phyloP scores from a whole-genome alignment of 2,329 filamentous ascomycete species.

The Aureobasidium subglaciale region DNA sequence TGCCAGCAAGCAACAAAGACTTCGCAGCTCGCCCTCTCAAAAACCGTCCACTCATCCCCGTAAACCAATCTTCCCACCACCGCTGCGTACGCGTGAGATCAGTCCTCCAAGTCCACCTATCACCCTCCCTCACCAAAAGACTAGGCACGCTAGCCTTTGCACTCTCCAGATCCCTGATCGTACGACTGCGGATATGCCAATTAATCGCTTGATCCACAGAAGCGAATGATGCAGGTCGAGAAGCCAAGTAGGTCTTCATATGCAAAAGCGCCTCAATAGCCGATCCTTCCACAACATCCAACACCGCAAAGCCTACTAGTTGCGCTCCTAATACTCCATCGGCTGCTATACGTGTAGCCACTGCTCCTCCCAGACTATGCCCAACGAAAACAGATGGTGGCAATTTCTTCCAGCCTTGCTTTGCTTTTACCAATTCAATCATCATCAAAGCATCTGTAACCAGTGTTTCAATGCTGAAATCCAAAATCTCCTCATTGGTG shows the following conservation, averaged over 20 bases:
- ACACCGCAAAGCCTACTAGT: conserved; percentile 76
- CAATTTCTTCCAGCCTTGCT: conserved; percentile 65
- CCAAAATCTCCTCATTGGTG: conserved; percentile 36
- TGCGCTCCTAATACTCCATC: conserved; percentile 55
- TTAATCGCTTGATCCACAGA: conserved; percentile 74
- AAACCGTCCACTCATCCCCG: conserved; percentile 82
- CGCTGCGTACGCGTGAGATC: conserved; percentile 75
- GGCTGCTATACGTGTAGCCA: conserved; percentile 76
- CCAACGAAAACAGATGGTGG: conserved; percentile 78
- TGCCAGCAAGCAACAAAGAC: conserved; percentile 76
- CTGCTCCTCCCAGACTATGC: conserved; percentile 86
- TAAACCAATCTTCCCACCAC: conserved; percentile 94
- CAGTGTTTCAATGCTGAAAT: conserved; percentile 67
- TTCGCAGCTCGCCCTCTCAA: conserved; percentile 75
- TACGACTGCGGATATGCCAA: conserved; percentile 87
- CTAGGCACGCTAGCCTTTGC: conserved; percentile 82
- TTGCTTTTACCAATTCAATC: conserved; percentile 57
- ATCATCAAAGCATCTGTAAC: conserved; percentile 65
- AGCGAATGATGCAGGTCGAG: conserved; percentile 70
- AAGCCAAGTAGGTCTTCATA: conserved; percentile 88
- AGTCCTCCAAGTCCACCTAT: conserved; percentile 63
- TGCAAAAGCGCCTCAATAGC: conserved; percentile 90
- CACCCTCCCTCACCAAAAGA: conserved; percentile 47
- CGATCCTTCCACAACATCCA: conserved; percentile 92
- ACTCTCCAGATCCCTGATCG: conserved; percentile 74